These are phyloP conservation scores for Turritis glabra DNA, from an alignment of 345 rosid genomes.

Conservation along the genomic window DNA sequence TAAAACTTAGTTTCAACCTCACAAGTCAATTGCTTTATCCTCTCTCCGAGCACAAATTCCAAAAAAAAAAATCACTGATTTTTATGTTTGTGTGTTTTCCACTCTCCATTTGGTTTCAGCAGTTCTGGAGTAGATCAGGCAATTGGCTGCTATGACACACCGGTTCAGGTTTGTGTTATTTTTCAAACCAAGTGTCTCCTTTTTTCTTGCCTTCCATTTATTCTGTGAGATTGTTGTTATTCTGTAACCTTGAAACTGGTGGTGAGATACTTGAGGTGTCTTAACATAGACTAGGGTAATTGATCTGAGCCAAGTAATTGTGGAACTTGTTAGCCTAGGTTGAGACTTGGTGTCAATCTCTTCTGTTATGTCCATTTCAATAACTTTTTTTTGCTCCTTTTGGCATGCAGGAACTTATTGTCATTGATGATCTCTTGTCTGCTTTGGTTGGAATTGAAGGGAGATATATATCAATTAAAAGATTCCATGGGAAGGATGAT, in stretches of 20 bases:
- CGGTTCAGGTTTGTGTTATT: constrained; percentile 63
- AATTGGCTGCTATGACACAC: constrained; percentile 73
- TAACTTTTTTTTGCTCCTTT: not conserved
- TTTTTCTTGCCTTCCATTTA: not conserved
- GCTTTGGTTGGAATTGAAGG: constrained; percentile 98
- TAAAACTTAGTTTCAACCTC: not conserved
- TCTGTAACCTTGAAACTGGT: constrained; percentile 20
- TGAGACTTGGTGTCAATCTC: constrained; percentile 1
- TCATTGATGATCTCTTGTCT: constrained; percentile 85
- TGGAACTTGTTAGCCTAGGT: not conserved
- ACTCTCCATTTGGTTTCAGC: constrained; percentile 30
- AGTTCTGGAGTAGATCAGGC: constrained; percentile 58
- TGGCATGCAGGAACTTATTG: constrained; percentile 74
- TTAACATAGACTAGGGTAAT: constrained; percentile 12
- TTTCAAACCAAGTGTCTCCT: not conserved
- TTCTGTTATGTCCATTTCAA: not conserved
- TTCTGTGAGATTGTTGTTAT: not conserved
- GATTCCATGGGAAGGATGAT: constrained; percentile 63
- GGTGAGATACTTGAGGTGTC: not conserved
- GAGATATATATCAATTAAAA: constrained; percentile 70
- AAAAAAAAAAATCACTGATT: not conserved
- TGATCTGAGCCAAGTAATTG: not conserved
- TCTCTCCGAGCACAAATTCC: not conserved
- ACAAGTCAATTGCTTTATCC: not conserved
- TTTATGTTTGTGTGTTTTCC: constrained; percentile 5